phyloP scores from a whole-genome alignment of 2,329 filamentous ascomycete species.

The Ophiobolus disseminans region DNA sequence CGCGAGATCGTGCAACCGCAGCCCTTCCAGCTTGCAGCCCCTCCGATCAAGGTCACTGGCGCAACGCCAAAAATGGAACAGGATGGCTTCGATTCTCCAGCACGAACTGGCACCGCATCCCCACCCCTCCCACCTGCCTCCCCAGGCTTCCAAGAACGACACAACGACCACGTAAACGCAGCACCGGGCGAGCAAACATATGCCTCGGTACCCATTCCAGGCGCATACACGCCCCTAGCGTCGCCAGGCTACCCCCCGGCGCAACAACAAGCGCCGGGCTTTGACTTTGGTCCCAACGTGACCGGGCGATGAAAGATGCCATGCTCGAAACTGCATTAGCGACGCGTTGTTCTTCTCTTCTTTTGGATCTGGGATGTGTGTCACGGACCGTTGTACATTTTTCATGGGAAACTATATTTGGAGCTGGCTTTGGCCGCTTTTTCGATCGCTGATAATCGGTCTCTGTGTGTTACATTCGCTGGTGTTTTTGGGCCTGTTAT shows the following conservation, averaged over 20 bases:
- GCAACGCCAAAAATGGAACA: slow-evolving; percentile 75
- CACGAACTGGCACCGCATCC: slow-evolving; percentile 47
- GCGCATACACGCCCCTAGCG: slow-evolving; percentile 69
- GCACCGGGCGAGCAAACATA: slow-evolving; percentile 85
- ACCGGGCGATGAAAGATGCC: slow-evolving; percentile 24
- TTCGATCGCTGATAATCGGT: slow-evolving; percentile 12
- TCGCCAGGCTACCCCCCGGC: slow-evolving; percentile 52
- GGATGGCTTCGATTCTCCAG: slow-evolving; percentile 63
- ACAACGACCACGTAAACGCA: slow-evolving; percentile 70
- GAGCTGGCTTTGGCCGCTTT: slow-evolving; percentile 14
- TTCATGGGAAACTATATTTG: slow-evolving; percentile 13
- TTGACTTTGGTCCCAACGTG: slow-evolving; percentile 49
- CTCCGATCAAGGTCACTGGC: slow-evolving; percentile 77
- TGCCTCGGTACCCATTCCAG: slow-evolving; percentile 85
- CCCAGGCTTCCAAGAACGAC: slow-evolving; percentile 52
- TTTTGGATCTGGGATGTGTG: slow-evolving; percentile 26
- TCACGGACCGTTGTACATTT: slow-evolving; percentile 39
- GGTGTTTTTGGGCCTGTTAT: slow-evolving; percentile 4
- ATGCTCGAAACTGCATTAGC: slow-evolving; percentile 11
- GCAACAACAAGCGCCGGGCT: slow-evolving; percentile 35
- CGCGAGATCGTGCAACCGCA: slow-evolving; percentile 58
- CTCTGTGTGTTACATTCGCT: not conserved
- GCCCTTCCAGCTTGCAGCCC: slow-evolving; percentile 86
- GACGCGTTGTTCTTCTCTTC: slow-evolving; percentile 4
- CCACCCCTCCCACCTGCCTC: slow-evolving; percentile 44